Percentiles rank a stretch among this genome's conserved stretches.
Evolutionary conservation across 1,284 basidiomycete genomes (phyloP).

Genomic region (Ustilago loliicola): DNA sequence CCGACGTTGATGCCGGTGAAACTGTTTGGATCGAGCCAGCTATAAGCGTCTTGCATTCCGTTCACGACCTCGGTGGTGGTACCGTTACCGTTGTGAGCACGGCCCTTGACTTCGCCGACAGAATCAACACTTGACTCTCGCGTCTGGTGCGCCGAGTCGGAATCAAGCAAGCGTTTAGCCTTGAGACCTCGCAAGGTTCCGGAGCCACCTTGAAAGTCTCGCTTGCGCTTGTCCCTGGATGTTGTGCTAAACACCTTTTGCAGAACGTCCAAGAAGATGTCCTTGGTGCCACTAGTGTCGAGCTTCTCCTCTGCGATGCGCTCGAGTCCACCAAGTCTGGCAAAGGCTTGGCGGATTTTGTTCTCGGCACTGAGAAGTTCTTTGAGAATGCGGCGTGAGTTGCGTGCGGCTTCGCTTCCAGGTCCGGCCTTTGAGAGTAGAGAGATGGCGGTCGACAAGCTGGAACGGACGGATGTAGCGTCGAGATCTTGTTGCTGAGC

Average conservation of each 20-base stretch:
- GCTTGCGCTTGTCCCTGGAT: constrained; percentile 32
- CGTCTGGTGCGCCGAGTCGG: constrained; percentile 26
- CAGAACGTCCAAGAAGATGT: constrained; percentile 47
- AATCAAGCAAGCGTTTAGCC: constrained; percentile 15
- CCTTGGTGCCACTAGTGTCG: constrained; percentile 40
- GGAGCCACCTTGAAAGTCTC: constrained; percentile 12
- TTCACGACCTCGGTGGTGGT: background rate
- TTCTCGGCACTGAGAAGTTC: constrained; percentile 43
- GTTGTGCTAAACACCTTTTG: constrained; percentile 27
- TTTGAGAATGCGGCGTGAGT: constrained; percentile 48
- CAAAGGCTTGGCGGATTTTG: constrained; percentile 41
- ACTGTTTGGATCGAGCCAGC: constrained; percentile 26
- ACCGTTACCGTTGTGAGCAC: constrained; percentile 2
- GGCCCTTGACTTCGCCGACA: constrained; percentile 6
- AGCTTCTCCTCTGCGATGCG: constrained; percentile 38
- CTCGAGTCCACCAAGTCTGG: constrained; percentile 34
- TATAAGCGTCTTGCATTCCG: constrained; percentile 24
- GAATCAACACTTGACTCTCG: constrained; percentile 36
- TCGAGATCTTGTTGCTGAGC: constrained; percentile 42
- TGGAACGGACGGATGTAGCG: constrained; percentile 23
- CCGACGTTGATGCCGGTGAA: constrained; percentile 8
- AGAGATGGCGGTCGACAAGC: constrained; percentile 34
- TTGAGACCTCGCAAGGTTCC: background rate
- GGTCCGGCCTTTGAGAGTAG: constrained; percentile 44
- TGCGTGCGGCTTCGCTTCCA: constrained; percentile 47